These are phyloP conservation scores for Tricholoma bakamatsutake DNA, from an alignment of 768 basidiomycete species.

Conservation along the genomic window DNA sequence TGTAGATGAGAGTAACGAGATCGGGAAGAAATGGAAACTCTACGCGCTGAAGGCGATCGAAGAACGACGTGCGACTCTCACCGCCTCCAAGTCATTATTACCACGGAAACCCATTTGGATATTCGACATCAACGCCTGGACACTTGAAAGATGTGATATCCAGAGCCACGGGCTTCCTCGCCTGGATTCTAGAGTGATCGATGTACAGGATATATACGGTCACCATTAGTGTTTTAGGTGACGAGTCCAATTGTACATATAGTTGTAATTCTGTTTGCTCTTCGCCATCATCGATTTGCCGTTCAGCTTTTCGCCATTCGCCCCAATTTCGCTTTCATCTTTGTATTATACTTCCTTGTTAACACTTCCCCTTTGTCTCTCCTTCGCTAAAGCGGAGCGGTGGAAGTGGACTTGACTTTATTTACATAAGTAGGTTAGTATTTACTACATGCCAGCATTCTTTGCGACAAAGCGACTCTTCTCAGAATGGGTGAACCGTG, in stretches of 20 bases:
- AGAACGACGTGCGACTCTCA: slow-evolving; percentile 1
- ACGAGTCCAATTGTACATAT: too few relatives aligned
- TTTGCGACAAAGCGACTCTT: slow-evolving; percentile 13
- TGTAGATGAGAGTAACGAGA: slow-evolving; percentile 24
- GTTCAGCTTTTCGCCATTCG: too few relatives aligned
- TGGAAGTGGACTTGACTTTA: too few relatives aligned
- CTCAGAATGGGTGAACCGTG: slow-evolving; percentile 38
- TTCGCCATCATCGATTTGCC: too few relatives aligned
- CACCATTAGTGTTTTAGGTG: too few relatives aligned
- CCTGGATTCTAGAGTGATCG: neutral
- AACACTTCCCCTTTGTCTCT: too few relatives aligned
- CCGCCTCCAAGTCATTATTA: neutral
- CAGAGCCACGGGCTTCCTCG: neutral
- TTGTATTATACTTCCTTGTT: too few relatives aligned
- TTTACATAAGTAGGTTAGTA: too few relatives aligned
- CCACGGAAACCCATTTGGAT: slow-evolving; percentile 15
- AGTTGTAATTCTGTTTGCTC: too few relatives aligned
- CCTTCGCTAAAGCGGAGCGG: too few relatives aligned
- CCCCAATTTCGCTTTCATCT: too few relatives aligned
- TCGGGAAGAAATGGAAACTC: slow-evolving; percentile 8
- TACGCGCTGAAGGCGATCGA: slow-evolving; percentile 8
- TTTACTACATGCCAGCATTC: slow-evolving; percentile 13
- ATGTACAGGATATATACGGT: too few relatives aligned
- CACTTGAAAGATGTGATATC: neutral
- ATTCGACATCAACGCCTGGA: slow-evolving; percentile 10